phyloP scores from a whole-genome alignment of 768 basidiomycete genomes.

The Lentinula boryana region DNA sequence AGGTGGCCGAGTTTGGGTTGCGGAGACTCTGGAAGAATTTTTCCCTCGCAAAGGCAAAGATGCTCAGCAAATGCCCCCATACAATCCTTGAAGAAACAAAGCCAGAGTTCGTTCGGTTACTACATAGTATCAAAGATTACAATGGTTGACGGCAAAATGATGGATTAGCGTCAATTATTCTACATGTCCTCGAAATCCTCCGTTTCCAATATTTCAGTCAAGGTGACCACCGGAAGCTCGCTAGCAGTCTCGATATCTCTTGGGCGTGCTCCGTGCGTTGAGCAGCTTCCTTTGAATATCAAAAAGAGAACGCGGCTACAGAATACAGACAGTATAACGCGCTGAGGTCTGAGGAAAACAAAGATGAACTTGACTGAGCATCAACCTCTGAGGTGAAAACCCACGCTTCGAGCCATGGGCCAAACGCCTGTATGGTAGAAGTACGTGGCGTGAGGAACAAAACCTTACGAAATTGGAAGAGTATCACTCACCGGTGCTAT shows the following conservation, averaged over 20 bases:
- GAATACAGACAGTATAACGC: slow-evolving; percentile 36
- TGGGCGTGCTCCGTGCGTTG: slow-evolving; percentile 10
- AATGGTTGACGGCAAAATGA: too few species aligned
- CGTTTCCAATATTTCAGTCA: neutral
- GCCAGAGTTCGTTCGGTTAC: neutral
- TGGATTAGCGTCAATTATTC: too few species aligned
- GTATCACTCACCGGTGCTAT: slow-evolving; percentile 25
- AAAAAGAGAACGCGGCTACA: slow-evolving; percentile 35
- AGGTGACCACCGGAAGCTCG: too few species aligned
- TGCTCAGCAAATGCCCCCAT: slow-evolving; percentile 46
- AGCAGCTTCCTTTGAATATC: slow-evolving; percentile 23
- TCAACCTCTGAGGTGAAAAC: neutral
- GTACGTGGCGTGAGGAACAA: neutral
- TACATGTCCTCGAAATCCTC: neutral
- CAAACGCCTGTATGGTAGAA: slow-evolving; percentile 21
- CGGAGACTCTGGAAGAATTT: slow-evolving; percentile 58
- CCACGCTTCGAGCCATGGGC: slow-evolving; percentile 38
- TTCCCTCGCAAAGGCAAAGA: slow-evolving; percentile 60
- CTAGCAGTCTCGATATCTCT: neutral
- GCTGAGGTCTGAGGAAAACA: slow-evolving; percentile 25
- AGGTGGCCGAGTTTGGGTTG: slow-evolving; percentile 69
- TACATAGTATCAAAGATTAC: neutral
- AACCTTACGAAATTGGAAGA: neutral
- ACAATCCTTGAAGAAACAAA: slow-evolving; percentile 31
- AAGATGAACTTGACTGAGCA: neutral